Conservation (phyloP, 140 eudicot species). For the Flaveria floridana region DNA sequence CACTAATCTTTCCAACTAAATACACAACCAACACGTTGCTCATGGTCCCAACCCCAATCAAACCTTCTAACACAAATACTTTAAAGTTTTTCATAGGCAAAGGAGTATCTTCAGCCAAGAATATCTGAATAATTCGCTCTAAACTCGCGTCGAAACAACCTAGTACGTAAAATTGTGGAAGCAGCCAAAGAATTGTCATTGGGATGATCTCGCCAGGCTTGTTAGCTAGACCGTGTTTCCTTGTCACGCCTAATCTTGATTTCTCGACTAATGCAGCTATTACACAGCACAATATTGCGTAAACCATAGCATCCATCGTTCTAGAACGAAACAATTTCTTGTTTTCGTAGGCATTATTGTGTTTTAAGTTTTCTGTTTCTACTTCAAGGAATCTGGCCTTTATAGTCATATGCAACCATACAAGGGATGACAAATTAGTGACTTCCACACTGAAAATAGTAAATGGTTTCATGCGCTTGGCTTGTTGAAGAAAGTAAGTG, state of each 20-base stretch:
- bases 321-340: neutral
- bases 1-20: neutral
- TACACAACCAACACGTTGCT: neutral
- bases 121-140: neutral
- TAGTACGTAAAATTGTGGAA: neutral
- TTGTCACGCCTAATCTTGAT: neutral
- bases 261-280: too few relatives aligned
- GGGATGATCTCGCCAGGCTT: constrained; percentile 1
- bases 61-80: neutral
- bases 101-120: neutral
- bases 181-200: constrained; percentile 7
- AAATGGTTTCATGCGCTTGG: neutral
- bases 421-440: neutral
- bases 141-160: neutral
- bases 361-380: neutral
- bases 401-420: neutral
- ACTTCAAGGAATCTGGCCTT: too few relatives aligned
- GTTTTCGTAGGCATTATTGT: neutral
- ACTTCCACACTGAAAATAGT: neutral
- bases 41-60: neutral
- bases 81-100: neutral
- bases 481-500: constrained; percentile 8
- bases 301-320: neutral
- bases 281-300: neutral
- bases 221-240: neutral